These are phyloP conservation scores for Psilocybe subaeruginosa DNA, from an alignment of 768 basidiomycete species.

Conservation along the genomic window DNA sequence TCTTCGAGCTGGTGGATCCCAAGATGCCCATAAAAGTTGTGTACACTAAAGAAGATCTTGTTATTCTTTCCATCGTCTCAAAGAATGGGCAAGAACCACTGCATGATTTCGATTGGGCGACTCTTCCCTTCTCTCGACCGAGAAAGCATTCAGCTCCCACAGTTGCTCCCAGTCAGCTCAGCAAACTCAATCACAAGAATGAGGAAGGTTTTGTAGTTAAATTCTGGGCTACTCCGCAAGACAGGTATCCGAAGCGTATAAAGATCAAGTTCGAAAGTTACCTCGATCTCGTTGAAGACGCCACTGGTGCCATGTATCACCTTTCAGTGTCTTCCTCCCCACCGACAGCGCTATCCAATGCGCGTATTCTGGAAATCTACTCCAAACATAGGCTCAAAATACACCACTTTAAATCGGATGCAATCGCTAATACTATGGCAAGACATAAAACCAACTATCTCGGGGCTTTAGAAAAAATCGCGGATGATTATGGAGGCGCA, in stretches of 20 bases:
- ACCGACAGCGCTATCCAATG: slow-evolving; percentile 10
- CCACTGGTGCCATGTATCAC: neutral
- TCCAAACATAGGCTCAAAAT: slow-evolving; percentile 11
- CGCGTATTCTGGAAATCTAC: slow-evolving; percentile 14
- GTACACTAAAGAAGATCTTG: slow-evolving; percentile 19
- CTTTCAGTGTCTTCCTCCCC: slow-evolving; percentile 3
- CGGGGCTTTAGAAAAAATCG: slow-evolving; percentile 14
- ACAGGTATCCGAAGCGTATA: slow-evolving; percentile 24
- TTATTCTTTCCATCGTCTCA: slow-evolving; percentile 23
- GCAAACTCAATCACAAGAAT: slow-evolving; percentile 21
- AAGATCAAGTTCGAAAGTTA: slow-evolving; percentile 30
- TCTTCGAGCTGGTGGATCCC: slow-evolving; percentile 28
- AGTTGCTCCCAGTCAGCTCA: slow-evolving; percentile 15
- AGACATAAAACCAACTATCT: slow-evolving; percentile 7
- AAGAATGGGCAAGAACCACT: slow-evolving; percentile 23
- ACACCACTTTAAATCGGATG: slow-evolving; percentile 13
- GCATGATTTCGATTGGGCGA: slow-evolving; percentile 17
- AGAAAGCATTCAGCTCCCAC: slow-evolving; percentile 5
- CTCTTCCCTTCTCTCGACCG: slow-evolving; percentile 24
- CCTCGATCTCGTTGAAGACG: slow-evolving; percentile 6
- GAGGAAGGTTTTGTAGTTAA: slow-evolving; percentile 29
- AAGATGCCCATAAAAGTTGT: slow-evolving; percentile 22
- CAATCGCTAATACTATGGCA: slow-evolving; percentile 12
- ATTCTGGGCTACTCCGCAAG: slow-evolving; percentile 23
- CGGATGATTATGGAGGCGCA: slow-evolving; percentile 28